phyloP scores from a whole-genome alignment of 139 green algal genomes.

The Picochlorum sp. region DNA sequence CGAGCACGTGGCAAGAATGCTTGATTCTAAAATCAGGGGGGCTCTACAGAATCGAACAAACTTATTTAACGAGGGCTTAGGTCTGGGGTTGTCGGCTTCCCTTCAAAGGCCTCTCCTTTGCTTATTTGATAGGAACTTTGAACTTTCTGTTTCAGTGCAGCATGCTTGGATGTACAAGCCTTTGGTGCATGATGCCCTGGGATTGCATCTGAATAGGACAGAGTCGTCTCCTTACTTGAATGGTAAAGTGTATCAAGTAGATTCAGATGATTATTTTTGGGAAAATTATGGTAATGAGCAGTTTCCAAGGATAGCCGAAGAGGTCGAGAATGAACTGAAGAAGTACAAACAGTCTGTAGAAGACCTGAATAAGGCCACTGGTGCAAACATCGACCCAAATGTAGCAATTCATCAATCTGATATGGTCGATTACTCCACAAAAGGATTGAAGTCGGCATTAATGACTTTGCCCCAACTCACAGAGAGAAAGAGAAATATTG shows the following conservation, averaged over 20 bases:
- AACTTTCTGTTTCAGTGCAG: conserved; percentile 77
- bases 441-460: conserved; percentile 72
- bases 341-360: conserved; percentile 85
- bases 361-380: conserved; percentile 78
- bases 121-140: conserved; percentile 96
- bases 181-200: conserved; percentile 92
- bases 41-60: conserved; percentile 59
- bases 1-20: conserved; percentile 76
- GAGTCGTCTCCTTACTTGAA: neutral
- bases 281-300: conserved; percentile 44
- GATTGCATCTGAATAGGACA: conserved; percentile 80
- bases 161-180: conserved; percentile 95
- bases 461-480: conserved; percentile 56
- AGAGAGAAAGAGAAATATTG: conserved; percentile 80
- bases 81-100: conserved; percentile 35
- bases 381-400: conserved; percentile 24
- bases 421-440: conserved; percentile 43
- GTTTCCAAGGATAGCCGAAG: conserved; percentile 72
- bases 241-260: conserved; percentile 71
- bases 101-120: conserved; percentile 83
- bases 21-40: conserved; percentile 71
- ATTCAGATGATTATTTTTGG: conserved; percentile 76
- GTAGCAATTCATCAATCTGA: conserved; percentile 14
- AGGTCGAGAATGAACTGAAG: conserved; percentile 60
- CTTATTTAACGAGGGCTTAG: conserved; percentile 56